Conservation (phyloP, 345 rosid species). For the Cardamine resedifolia region DNA sequence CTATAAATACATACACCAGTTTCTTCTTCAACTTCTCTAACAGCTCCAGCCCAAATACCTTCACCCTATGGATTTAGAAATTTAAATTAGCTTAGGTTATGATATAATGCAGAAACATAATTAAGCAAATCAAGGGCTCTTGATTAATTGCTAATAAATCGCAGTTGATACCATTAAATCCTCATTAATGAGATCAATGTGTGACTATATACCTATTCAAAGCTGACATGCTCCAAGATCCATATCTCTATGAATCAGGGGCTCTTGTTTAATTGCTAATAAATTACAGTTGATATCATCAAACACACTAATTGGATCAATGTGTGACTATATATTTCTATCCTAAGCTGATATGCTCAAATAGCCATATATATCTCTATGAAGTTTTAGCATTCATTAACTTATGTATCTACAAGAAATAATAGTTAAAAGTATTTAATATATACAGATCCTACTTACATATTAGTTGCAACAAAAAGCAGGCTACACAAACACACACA, state of each 20-base stretch:
- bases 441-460: background rate
- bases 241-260: too few relatives aligned
- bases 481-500: background rate
- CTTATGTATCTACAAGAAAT: background rate
- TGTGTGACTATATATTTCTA: background rate
- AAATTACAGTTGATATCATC: background rate
- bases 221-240: too few relatives aligned
- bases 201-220: too few relatives aligned
- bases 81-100: background rate
- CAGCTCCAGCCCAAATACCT: background rate
- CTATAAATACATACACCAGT: too few relatives aligned
- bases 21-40: constrained; percentile 7
- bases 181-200: too few relatives aligned
- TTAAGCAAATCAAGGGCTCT: background rate
- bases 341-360: background rate
- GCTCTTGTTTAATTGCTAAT: background rate
- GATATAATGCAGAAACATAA: background rate
- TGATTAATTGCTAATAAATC: too few relatives aligned
- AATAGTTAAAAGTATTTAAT: background rate
- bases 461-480: background rate
- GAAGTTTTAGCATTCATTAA: background rate
- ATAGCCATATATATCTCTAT: background rate
- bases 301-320: background rate
- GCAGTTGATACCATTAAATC: too few relatives aligned
- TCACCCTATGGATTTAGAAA: background rate